Percentiles rank a stretch among this genome's conserved stretches.
Conservation (phyloP, 805 yeast genomes). For the Komagataella pastoris region DNA sequence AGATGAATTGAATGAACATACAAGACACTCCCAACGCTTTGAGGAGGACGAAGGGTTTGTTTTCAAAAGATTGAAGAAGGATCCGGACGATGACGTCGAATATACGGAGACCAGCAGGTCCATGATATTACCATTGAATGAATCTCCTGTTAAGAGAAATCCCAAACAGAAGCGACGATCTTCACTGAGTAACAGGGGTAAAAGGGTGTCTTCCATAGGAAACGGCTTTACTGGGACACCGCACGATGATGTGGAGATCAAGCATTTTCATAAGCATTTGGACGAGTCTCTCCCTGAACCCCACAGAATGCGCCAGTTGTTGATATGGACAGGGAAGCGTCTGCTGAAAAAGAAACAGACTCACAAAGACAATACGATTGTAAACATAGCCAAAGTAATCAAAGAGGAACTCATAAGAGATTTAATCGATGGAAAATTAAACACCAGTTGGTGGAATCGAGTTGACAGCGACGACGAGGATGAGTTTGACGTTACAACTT, state of each 20-base stretch:
- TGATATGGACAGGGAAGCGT: slow-evolving; percentile 56
- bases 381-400: slow-evolving; percentile 46
- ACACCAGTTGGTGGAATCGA: slow-evolving; percentile 57
- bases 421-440: slow-evolving; percentile 41
- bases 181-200: slow-evolving; percentile 49
- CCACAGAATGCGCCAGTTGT: slow-evolving; percentile 54
- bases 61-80: slow-evolving; percentile 11
- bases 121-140: background rate
- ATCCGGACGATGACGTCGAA: background rate
- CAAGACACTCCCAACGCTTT: slow-evolving; percentile 5
- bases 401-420: slow-evolving; percentile 50
- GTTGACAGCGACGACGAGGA: slow-evolving; percentile 13
- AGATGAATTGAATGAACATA: background rate
- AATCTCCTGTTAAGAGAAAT: slow-evolving; percentile 1
- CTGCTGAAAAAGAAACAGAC: slow-evolving; percentile 19
- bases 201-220: slow-evolving; percentile 61
- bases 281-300: slow-evolving; percentile 57
- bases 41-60: slow-evolving; percentile 21
- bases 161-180: slow-evolving; percentile 22
- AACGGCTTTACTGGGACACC: slow-evolving; percentile 60
- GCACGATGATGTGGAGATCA: slow-evolving; percentile 41
- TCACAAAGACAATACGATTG: slow-evolving; percentile 26
- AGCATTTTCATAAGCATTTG: slow-evolving; percentile 47
- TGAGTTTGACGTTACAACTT: slow-evolving; percentile 11
- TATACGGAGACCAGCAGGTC: background rate